A percentile compares a stretch with the other conserved stretches of the same genome.
These are phyloP conservation scores for Aspergillus calidoustus DNA, from an alignment of 2,329 filamentous ascomycete genomes.

Conservation along the genomic window DNA sequence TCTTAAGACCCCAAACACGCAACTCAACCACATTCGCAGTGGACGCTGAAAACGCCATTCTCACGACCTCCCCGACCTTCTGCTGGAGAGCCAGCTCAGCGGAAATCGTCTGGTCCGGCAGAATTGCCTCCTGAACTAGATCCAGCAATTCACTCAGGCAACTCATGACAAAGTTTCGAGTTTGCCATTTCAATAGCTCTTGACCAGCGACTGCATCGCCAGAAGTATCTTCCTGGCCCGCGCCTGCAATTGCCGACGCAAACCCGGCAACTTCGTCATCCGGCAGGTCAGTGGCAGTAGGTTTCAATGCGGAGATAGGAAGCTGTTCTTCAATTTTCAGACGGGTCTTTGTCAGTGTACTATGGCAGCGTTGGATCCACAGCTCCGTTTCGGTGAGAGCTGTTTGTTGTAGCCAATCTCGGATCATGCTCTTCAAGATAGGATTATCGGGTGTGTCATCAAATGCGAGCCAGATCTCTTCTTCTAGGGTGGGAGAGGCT, in stretches of 20 bases:
- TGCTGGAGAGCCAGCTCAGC: slow-evolving; percentile 80
- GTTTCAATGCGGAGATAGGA: slow-evolving; percentile 43
- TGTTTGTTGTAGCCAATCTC: slow-evolving; percentile 92
- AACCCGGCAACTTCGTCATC: slow-evolving; percentile 98
- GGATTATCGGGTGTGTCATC: slow-evolving; percentile 77
- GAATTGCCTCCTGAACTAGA: slow-evolving; percentile 77
- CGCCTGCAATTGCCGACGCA: slow-evolving; percentile 70
- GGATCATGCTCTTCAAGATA: slow-evolving; percentile 82
- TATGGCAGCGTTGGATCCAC: slow-evolving; percentile 92
- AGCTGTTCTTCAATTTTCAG: slow-evolving; percentile 61
- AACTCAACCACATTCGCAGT: slow-evolving; percentile 91
- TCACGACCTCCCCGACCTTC: slow-evolving; percentile 87
- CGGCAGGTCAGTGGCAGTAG: slow-evolving; percentile 74
- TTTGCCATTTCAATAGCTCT: slow-evolving; percentile 93
- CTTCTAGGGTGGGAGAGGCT: slow-evolving; percentile 79
- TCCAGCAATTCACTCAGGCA: slow-evolving; percentile 82
- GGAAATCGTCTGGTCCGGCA: slow-evolving; percentile 75
- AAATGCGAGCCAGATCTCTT: slow-evolving; percentile 87
- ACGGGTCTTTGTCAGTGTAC: slow-evolving; percentile 84
- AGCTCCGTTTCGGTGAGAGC: slow-evolving; percentile 75
- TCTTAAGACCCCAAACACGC: slow-evolving; percentile 87
- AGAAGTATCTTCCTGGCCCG: slow-evolving; percentile 60
- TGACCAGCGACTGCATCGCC: slow-evolving; percentile 65
- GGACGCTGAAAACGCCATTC: slow-evolving; percentile 96
- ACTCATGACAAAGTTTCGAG: slow-evolving; percentile 89